Conservation (phyloP, 257 asterid genomes). For the Solanum tacnaense region DNA sequence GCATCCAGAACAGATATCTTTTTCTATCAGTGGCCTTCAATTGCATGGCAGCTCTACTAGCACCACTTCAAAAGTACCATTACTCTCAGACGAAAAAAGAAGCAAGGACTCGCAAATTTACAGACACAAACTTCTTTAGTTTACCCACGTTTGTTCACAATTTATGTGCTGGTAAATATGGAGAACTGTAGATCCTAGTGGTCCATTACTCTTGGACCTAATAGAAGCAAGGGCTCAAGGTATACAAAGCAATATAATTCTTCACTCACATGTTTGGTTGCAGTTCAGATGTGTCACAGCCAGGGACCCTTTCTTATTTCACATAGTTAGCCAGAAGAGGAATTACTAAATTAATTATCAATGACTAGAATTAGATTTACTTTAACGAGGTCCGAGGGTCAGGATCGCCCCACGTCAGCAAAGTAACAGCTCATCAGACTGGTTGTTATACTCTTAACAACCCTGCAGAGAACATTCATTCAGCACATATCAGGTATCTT, state of each 20-base stretch:
- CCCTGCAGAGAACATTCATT: not conserved
- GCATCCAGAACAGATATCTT: not conserved
- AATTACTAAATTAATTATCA: not conserved
- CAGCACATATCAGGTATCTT: not conserved
- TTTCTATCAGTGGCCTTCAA: not conserved
- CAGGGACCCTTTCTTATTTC: not conserved
- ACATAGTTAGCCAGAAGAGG: not conserved
- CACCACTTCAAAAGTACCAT: not conserved
- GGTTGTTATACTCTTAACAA: not conserved
- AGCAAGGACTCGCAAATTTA: not conserved
- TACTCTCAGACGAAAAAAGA: not conserved
- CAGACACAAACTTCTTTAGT: not conserved
- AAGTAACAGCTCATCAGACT: not conserved
- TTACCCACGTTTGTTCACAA: not conserved
- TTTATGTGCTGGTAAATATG: not conserved
- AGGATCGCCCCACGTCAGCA: not conserved
- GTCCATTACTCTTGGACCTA: not conserved
- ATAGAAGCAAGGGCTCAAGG: not conserved
- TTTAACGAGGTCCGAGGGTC: not conserved
- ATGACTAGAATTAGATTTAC: not conserved
- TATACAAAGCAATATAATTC: not conserved
- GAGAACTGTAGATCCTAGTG: not conserved
- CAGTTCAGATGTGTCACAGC: not conserved
- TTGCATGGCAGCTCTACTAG: not conserved
- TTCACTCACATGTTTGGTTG: not conserved